Evolutionary conservation across 345 rosid genomes (phyloP).

Genomic region (Noccaea caerulescens): DNA sequence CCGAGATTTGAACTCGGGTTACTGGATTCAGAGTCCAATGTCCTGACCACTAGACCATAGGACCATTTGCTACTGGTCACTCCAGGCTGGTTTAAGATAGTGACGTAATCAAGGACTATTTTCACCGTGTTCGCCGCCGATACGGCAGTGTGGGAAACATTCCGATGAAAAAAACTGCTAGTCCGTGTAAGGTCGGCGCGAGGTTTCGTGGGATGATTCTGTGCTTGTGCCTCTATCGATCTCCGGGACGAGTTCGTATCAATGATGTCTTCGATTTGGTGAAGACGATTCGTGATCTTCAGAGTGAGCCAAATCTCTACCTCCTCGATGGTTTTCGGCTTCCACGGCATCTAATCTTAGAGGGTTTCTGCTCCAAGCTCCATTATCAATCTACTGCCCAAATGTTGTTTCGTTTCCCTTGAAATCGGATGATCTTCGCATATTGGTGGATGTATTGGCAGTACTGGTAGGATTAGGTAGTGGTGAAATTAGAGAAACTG

Average conservation of each 20-base stretch:
- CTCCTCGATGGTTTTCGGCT: conserved; percentile 6
- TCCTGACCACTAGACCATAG: conserved; percentile 82
- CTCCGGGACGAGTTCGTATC: neutral
- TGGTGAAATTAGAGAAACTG: neutral
- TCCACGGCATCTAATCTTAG: neutral
- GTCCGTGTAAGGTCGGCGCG: neutral
- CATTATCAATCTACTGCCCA: neutral
- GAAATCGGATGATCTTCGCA: neutral
- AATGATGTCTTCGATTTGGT: neutral
- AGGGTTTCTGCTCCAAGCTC: neutral
- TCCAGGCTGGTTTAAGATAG: neutral
- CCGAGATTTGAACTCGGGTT: conserved; percentile 99
- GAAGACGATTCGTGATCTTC: conserved; percentile 13
- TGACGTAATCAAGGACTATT: neutral
- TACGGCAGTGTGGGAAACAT: neutral
- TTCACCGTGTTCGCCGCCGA: neutral
- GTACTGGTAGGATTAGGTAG: conserved; percentile 1
- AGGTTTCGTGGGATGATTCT: neutral
- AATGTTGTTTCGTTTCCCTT: neutral
- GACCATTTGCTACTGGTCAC: conserved; percentile 10
- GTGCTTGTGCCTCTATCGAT: neutral
- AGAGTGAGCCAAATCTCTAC: neutral
- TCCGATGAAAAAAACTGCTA: neutral
- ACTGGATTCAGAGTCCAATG: conserved; percentile 98
- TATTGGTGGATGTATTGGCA: neutral